Conservation (phyloP, 257 asterid genomes). For the Plectranthus barbatus region DNA sequence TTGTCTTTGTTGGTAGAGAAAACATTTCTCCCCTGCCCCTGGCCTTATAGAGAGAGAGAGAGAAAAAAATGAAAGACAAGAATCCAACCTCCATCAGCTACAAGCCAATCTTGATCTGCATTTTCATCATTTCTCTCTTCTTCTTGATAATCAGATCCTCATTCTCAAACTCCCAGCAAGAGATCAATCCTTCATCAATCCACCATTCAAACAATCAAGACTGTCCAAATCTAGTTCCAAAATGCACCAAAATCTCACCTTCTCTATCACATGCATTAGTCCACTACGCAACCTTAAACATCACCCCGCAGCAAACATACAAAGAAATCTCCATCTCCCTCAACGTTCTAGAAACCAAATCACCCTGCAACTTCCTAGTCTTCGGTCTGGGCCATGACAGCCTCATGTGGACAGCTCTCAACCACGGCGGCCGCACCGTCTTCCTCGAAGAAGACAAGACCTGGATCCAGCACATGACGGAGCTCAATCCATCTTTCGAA, state of each 20-base stretch:
- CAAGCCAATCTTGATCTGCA: conserved; percentile 27
- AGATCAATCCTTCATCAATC: not conserved
- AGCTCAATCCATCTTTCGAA: conserved; percentile 41
- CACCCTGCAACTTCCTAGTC: conserved; percentile 73
- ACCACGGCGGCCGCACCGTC: conserved; percentile 69
- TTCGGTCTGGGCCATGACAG: conserved; percentile 78
- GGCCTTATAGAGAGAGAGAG: no score
- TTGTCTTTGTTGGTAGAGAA: no score
- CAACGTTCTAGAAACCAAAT: conserved; percentile 40
- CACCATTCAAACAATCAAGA: not conserved
- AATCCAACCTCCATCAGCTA: conserved; percentile 15
- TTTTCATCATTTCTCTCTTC: conserved; percentile 24
- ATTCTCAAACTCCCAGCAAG: conserved; percentile 1
- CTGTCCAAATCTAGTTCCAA: conserved; percentile 12
- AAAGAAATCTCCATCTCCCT: conserved; percentile 60
- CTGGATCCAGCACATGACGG: conserved; percentile 54
- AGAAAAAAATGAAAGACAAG: conserved; percentile 12
- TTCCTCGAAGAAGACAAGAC: conserved; percentile 70
- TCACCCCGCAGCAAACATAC: conserved; percentile 75
- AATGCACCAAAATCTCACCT: conserved; percentile 54
- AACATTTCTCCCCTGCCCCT: no score
- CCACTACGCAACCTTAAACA: conserved; percentile 65
- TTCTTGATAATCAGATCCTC: conserved; percentile 31
- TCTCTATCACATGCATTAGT: conserved; percentile 54
- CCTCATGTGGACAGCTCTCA: conserved; percentile 82